Evolutionary conservation across 345 rosid genomes (phyloP), one percentile per base, ranked within the genome.

Genomic region (Brassica carinata): DNA sequence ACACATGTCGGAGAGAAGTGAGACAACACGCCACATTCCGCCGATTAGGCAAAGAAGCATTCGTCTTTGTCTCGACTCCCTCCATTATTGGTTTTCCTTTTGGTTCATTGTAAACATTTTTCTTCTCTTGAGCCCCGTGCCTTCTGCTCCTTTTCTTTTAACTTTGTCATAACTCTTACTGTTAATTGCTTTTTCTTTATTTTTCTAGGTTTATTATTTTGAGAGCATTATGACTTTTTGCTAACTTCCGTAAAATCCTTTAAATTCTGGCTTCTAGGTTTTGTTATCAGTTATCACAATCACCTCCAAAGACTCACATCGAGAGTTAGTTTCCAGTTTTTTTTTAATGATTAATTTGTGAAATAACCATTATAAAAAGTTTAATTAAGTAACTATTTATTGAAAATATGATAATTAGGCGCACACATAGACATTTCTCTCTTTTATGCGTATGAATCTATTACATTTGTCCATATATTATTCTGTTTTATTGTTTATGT

Each of bases 51-150:
- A 79, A 66, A 72, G 73, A 79, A 73, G 82, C 82, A 79, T 73
- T 72, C 8, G 73, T 57, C 82, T 73, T 72, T 79, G 78, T 74
- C 83, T 73, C 64, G 29, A 59, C 30, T 43, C 27, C 64, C 74
- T 73, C 83, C 78, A 80, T 80, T 80, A 80, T 80, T 74, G 75
- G 38, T 62, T 72, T 63, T 34, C 6, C 45, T 38, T 29, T 71
- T 51, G 40, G 58, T 9, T 36, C 18, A 9, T 77, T 23, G 29
- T 61, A 36, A 67, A 73, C 53, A 73, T 74, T 69, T 80, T 33
- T 79, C n/a, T 74, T 17, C 51, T 36, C 83, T 80, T 5, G 79
- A 80, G 83, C 83, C 79, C 83, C 83, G 83, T 80, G 79, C 71
- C 71, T 72, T 69, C 82, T 66, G 51, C 36, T 57, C 77, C 58